These are phyloP conservation scores for Rhododendron mucronatum DNA, from an alignment of 148 eudicot genomes.

Conservation along the genomic window DNA sequence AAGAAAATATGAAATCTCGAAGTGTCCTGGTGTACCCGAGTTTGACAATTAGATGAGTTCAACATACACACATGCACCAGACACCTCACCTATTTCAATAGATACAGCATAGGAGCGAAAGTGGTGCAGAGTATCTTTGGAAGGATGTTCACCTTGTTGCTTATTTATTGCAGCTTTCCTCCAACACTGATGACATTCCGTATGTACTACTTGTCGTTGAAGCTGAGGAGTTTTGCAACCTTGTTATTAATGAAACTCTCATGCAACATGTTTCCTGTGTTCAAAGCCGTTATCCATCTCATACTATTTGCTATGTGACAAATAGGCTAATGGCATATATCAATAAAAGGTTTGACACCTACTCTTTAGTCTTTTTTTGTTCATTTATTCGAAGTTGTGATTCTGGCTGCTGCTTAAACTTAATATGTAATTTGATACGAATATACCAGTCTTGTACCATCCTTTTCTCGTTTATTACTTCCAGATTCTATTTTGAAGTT, in stretches of 20 bases:
- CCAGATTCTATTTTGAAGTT: background rate
- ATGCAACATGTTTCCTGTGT: conserved; percentile 53
- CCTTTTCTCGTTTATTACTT: background rate
- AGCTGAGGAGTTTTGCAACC: conserved; percentile 86
- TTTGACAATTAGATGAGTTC: background rate
- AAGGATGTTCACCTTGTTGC: background rate
- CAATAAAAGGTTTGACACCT: conserved; percentile 56
- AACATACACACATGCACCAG: background rate
- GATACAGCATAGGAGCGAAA: background rate
- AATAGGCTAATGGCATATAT: conserved; percentile 78
- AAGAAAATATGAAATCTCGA: background rate
- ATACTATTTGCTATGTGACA: conserved; percentile 76
- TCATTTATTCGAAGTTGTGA: background rate
- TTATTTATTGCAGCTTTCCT: conserved; percentile 44
- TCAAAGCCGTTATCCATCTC: conserved; percentile 62
- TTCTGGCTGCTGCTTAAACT: background rate
- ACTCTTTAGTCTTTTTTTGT: background rate
- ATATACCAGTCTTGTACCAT: background rate
- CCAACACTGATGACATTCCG: conserved; percentile 36
- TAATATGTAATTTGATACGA: background rate
- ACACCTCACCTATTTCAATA: background rate
- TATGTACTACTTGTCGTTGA: conserved; percentile 68
- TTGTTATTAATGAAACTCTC: conserved; percentile 52
- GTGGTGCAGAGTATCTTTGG: background rate
- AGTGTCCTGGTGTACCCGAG: background rate